phyloP scores from a whole-genome alignment of 1,284 basidiomycete species.

The Mycosarcoma maydis region DNA sequence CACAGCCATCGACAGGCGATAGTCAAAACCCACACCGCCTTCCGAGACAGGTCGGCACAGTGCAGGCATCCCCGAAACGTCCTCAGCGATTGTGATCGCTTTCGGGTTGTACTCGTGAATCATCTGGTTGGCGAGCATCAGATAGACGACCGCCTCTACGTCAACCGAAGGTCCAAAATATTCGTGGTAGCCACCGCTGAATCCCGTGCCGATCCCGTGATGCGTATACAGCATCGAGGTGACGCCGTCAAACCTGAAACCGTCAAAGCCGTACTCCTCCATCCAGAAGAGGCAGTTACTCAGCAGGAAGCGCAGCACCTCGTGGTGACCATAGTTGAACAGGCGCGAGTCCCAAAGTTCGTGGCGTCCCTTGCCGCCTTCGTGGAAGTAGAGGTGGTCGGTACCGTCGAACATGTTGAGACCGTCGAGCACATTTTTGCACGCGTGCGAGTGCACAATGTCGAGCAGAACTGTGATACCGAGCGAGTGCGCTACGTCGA shows the following conservation, averaged over 20 bases:
- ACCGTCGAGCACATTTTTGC: slow-evolving; percentile 95
- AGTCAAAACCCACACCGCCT: slow-evolving; percentile 96
- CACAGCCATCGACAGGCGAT: slow-evolving; percentile 95
- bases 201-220: slow-evolving; percentile 96
- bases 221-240: slow-evolving; percentile 98
- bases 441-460: slow-evolving; percentile 96
- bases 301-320: slow-evolving; percentile 91
- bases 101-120: slow-evolving; percentile 83
- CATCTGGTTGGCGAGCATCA: slow-evolving; percentile 95
- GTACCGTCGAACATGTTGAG: slow-evolving; percentile 95
- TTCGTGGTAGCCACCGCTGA: slow-evolving; percentile 96
- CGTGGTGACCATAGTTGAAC: slow-evolving; percentile 95
- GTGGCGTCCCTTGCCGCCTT: slow-evolving; percentile 86
- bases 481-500: slow-evolving; percentile 92
- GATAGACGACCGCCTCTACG: slow-evolving; percentile 87
- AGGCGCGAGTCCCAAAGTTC: slow-evolving; percentile 89
- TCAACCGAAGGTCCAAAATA: slow-evolving; percentile 91
- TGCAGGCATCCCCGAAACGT: slow-evolving; percentile 97
- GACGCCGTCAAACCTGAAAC: slow-evolving; percentile 97
- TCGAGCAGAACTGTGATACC: slow-evolving; percentile 93
- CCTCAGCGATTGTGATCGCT: slow-evolving; percentile 91
- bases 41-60: slow-evolving; percentile 81
- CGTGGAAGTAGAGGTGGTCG: slow-evolving; percentile 97
- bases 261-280: slow-evolving; percentile 94
- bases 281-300: slow-evolving; percentile 95